Base-by-base conservation (phyloP, 306 rosid species). In the Vicia faba region DNA sequence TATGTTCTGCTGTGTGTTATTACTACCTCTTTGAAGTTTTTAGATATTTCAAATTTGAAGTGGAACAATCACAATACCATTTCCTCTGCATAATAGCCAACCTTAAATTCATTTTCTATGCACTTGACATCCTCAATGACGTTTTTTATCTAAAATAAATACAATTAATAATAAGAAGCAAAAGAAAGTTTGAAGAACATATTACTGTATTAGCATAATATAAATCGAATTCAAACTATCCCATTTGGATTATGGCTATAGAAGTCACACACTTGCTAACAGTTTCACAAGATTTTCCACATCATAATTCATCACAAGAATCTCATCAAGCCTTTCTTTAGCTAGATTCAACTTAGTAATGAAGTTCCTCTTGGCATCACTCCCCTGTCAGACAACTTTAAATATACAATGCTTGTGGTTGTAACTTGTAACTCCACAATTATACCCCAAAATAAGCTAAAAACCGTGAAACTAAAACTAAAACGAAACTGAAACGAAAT, bases 261-360 rank as follows among this genome's bases (percentile, higher is more conserved):
- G 20, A 69, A 62, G 58, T 26, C 49, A 63, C 49, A 71, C 11
- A 18, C 36, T 57, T 36, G 40, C 39, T 35, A 57, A 66, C 56
- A 65, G 54, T 15, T 40, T 33, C 68, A 36, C 11, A 18, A 68
- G 16, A 73, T 35, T 48, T 69, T 15, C 50, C 35, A 23, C 23
- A 31, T 58, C 40, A 33, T 64, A n/a, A 11, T 69, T 28, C 75
- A 77, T 63, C 66, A 4, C 63, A 71, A 71, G 77, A 69, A 85
- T 84, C 51, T 82, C 92, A 73, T 81, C 75, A 63, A 81, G 90
- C 75, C 71, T 80, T 64, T 81, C 90, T 83, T 85, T 84, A 74
- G 95, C 95, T 60, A 83, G 78, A 66, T 89, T 85, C 80, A 89
- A 59, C 80, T 78, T 64, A 49, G 45, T 75, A 68, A 55, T 68